Base-by-base conservation (phyloP, 306 rosid genomes). In the Fagus sylvatica region DNA sequence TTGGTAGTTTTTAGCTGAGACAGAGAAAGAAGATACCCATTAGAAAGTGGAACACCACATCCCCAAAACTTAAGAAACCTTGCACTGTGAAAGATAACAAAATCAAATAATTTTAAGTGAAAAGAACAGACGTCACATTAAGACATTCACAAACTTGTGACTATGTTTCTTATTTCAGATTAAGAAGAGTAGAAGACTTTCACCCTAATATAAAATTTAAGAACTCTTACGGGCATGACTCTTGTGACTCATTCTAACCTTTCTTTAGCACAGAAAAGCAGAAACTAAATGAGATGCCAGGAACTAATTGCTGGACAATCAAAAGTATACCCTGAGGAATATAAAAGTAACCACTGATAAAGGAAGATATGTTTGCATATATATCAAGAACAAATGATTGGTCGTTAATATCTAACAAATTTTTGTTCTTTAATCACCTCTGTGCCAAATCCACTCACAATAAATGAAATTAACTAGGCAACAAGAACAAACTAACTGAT, bases 1-100 rank as follows among this genome's bases (percentile, higher is more conserved):
- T 92, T 94, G 41, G 87, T 66, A 19, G 93, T 91, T 80, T 89
- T 89, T 66, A 89, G 90, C 97, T 94, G 90, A 90, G 83, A 84
- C 56, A 80, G 57, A 82, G 62, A 80, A 61, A 82, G 66, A 80
- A 78, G 75, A 57, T 43, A 85, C 37, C 53, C 40, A 57, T 79
- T 43, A 84, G 39, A 73, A n/a, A 70, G 69, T 43, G 40, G 40
- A 72, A 70, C 19, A 34, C 42, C 49, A 11, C 11, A 59, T 59
- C 30, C 66, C 59, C 39, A 59, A 59, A 34, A 59, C 9, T 59
- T 59, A 59, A 2, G 37, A 59, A 30, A 59, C 19, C 69, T 33
- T 4, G 22, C 19, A 34, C 9, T 34, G 9, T 54, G 69, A 15
- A 61, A 34, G 13, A 61, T 61, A 33, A 13, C 17, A 61, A 12